Evolutionary conservation across 78 protist species (phyloP), one percentile per base, ranked within the genome.

Genomic region (Blattamonas nauphoetae): DNA sequence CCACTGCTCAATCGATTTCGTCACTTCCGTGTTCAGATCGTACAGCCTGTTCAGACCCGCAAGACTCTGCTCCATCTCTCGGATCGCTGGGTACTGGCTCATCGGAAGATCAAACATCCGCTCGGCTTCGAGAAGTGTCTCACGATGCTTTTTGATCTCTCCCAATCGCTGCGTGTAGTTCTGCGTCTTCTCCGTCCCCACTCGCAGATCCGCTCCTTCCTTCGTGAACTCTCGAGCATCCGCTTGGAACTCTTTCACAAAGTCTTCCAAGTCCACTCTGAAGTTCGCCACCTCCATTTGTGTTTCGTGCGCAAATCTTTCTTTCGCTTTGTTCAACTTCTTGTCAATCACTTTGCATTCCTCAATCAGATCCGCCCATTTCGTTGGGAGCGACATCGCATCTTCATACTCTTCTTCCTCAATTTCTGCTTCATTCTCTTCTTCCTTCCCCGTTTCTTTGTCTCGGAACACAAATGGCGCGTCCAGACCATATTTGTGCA

Each of bases 51-150:
- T 42, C 1, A 90, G 86, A 4, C 33, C 78, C 1, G 0, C 38
- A 64, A 92, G 78, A 41, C 42, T 2, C 3, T 0, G 1, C 86
- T 92, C 92, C 84, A 94, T 5, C 21, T 63, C 81, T 32, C 29
- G 0, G 41, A 92, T 85, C 55, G 45, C 87, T 35, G 94, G 92
- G 77, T 90, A 92, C 45, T 42, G 0, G 44, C 85, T 89, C 44
- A 90, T 45, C 38, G 93, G 90, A 5, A 93, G 89, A 77, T 81
- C 84, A 63, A 95, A 93, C 38, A 95, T 89, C 84, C 84, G 88
- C 91, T 92, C 91, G 3, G 95, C 92, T 0, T 11, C 35, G 5
- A 45, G 88, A 11, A 93, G 87, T 84, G 64, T 82, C 42, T 89
- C 95, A 41, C 94, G 63, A 38, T 0, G 32, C 78, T 38, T 1